Conservation (phyloP, 768 basidiomycete genomes). For the Cystofilobasidium ferigula region DNA sequence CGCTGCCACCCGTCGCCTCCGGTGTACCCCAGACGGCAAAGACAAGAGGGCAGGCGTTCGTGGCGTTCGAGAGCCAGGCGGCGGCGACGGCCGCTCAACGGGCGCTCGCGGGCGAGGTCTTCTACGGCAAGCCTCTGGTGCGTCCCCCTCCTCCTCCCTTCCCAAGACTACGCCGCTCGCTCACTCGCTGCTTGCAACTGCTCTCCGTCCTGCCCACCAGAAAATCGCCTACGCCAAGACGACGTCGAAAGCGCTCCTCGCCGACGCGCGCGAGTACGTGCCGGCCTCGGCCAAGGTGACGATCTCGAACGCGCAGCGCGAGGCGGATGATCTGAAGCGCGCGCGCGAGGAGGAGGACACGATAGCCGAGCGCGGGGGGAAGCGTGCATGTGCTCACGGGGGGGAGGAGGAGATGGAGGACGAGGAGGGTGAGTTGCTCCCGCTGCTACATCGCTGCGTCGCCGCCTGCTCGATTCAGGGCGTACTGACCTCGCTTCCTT, state of each 20-base stretch:
- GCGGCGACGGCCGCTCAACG: conserved; percentile 24
- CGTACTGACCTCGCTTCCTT: no score
- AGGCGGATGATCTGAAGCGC: conserved; percentile 26
- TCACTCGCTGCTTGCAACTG: not conserved
- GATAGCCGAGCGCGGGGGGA: conserved; percentile 16
- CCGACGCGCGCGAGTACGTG: conserved; percentile 10
- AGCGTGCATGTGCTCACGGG: not conserved
- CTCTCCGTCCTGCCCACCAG: conserved; percentile 3
- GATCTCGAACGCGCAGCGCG: conserved; percentile 19
- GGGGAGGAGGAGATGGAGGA: conserved; percentile 9
- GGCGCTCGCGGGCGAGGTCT: conserved; percentile 19
- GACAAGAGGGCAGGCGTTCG: conserved; percentile 23
- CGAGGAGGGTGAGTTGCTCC: conserved; percentile 10
- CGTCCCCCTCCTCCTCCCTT: not conserved
- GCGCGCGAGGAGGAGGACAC: conserved; percentile 27
- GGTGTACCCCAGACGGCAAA: conserved; percentile 7
- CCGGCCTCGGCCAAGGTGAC: conserved; percentile 18
- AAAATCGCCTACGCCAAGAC: conserved; percentile 26
- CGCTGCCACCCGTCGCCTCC: no score
- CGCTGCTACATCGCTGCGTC: no score
- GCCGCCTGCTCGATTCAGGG: no score
- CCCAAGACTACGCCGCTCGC: not conserved
- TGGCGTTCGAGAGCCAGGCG: conserved; percentile 24
- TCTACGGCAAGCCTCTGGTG: conserved; percentile 27
- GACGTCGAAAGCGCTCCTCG: conserved; percentile 21